Conservation (phyloP, 352 stramenopile genomes). For the Phytopythium kandeliae region DNA sequence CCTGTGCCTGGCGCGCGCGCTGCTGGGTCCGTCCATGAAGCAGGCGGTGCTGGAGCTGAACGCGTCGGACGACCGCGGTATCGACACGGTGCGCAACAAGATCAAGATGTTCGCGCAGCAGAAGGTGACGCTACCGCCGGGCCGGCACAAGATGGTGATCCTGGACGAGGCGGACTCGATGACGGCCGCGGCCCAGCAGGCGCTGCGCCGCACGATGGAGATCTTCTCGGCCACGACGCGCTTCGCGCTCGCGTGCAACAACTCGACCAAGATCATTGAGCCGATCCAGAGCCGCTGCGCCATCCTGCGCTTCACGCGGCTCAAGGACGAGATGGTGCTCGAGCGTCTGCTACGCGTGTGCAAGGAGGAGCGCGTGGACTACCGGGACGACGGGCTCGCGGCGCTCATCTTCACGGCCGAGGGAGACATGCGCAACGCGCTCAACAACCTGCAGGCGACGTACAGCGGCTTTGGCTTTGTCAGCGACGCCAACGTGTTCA, state of each 20-base stretch:
- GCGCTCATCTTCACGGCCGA: slow-evolving; percentile 99
- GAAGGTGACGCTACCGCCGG: slow-evolving; percentile 92
- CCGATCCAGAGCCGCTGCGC: slow-evolving; percentile 98
- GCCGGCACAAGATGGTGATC: slow-evolving; percentile 98
- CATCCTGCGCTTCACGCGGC: slow-evolving; percentile 95
- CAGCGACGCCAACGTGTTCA: slow-evolving; percentile 95
- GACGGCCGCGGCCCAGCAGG: slow-evolving; percentile 97
- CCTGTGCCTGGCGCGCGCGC: slow-evolving; percentile 84
- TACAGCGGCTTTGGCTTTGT: slow-evolving; percentile 93
- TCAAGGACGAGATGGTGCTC: slow-evolving; percentile 96
- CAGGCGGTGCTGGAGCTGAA: slow-evolving; percentile 97
- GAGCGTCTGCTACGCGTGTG: slow-evolving; percentile 92
- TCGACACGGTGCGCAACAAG: slow-evolving; percentile 91
- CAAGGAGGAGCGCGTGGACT: slow-evolving; percentile 85
- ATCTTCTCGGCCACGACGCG: slow-evolving; percentile 97
- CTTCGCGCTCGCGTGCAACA: slow-evolving; percentile 99
- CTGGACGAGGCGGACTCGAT: slow-evolving; percentile 99
- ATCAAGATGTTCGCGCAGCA: slow-evolving; percentile 99
- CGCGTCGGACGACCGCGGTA: slow-evolving; percentile 94
- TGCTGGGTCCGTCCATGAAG: slow-evolving; percentile 81
- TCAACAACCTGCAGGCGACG: slow-evolving; percentile 99
- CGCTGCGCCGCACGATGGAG: slow-evolving; percentile 98
- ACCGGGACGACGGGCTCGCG: slow-evolving; percentile 91
- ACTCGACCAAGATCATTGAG: slow-evolving; percentile 99
- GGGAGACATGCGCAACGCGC: slow-evolving; percentile 98